Percentiles rank a stretch among this genome's conserved stretches.
phyloP scores from a whole-genome alignment of 2,329 filamentous ascomycete species.

The Magnaporthiopsis rhizophila region DNA sequence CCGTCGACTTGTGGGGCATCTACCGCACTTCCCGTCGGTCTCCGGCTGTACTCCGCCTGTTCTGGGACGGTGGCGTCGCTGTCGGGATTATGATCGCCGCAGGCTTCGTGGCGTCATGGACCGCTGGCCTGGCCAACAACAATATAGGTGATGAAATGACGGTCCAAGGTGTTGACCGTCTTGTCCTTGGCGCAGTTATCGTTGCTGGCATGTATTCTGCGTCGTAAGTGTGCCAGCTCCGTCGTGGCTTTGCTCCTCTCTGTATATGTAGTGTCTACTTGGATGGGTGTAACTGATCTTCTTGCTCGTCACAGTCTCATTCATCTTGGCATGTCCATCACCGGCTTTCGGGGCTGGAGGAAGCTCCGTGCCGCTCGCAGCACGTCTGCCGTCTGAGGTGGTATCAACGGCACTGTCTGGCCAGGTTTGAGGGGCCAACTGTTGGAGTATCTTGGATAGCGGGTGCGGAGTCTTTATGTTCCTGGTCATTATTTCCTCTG shows the following conservation, averaged over 20 bases:
- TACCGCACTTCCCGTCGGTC: not conserved
- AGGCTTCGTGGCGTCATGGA: constrained; percentile 2
- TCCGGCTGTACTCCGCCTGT: not conserved
- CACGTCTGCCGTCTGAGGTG: not conserved
- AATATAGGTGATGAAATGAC: not conserved
- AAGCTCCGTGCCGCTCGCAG: not conserved
- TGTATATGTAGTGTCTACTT: not conserved
- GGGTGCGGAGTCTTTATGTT: too few relatives aligned
- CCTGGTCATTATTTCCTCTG: too few relatives aligned
- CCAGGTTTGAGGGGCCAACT: too few relatives aligned
- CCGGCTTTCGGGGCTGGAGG: not conserved
- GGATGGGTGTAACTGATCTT: not conserved
- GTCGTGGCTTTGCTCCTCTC: not conserved
- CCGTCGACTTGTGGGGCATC: not conserved
- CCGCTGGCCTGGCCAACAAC: not conserved
- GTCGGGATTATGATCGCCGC: not conserved
- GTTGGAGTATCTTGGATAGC: too few relatives aligned
- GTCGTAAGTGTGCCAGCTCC: not conserved
- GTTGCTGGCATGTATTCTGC: not conserved
- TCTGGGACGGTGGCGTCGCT: constrained; percentile 3
- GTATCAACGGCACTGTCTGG: not conserved
- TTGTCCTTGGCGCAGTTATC: not conserved
- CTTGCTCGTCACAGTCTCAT: not conserved
- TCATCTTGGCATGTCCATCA: not conserved
- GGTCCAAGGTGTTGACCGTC: not conserved